Base-by-base conservation (phyloP, 352 stramenopile species). In the Poterioochromonas sp. region DNA sequence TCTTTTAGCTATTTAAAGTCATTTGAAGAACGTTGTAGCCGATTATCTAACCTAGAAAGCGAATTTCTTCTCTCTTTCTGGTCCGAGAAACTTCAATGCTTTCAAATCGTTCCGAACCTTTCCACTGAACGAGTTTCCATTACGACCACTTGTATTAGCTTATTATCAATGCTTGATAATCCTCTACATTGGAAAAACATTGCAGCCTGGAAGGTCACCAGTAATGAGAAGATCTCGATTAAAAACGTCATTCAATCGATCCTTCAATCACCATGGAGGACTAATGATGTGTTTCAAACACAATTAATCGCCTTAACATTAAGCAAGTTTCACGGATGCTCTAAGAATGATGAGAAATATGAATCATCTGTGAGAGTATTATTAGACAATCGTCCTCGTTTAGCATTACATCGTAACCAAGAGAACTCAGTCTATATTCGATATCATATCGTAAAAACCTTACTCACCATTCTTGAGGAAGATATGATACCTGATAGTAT, bases 51-150 rank as follows among this genome's bases (percentile, higher is more conserved):
- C 15, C 35, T 5, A 22, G 58, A 68, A 22, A 68, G 58, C 22
- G 68, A 76, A 22, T 76, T 58, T 41, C 15, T 76, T 18, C 22
- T 76, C 5, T 58, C 40, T 41, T 76, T 73, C 22, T 76, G 68
- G 68, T 73, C 40, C 22, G 68, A 58, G 22, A 34, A 63, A 37
- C 22, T 76, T 5, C 68, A 73, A 37, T 76, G 68, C 68, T 76
- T 76, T 76, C 40, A 76, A 37, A 39, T 76, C 12, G 5, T 65
- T 37, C 68, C 68, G 5, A 41, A 41, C 5, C 22, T 15, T 18
- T 18, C 5, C 29, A 22, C 58, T 35, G 22, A 5, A 41, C 5
- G 5, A 12, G 40, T 76, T 5, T 73, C 40, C 5, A 34, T 76
- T 18, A 54, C 54, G 12, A 73, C 68, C 5, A 54, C 68, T 49